phyloP scores from a whole-genome alignment of 352 stramenopile genomes.

The Phytophthora tentaculata region DNA sequence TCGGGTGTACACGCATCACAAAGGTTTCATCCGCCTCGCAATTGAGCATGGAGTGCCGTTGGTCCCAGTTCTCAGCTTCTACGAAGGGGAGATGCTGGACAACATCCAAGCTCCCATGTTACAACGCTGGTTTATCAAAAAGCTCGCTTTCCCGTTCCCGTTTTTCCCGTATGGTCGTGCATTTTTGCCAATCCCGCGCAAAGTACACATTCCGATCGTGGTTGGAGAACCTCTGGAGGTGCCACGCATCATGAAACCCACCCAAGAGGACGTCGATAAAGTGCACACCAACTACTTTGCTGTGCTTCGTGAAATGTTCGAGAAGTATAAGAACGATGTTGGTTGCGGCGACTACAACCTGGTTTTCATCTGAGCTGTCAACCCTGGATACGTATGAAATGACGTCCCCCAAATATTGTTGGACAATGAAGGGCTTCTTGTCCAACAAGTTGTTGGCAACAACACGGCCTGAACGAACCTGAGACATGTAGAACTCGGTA shows the following conservation, averaged over 20 bases:
- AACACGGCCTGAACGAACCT: no score
- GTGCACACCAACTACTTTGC: slow-evolving; percentile 63
- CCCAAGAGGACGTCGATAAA: slow-evolving; percentile 49
- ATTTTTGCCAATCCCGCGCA: slow-evolving; percentile 65
- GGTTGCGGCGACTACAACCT: slow-evolving; percentile 68
- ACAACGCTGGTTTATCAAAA: slow-evolving; percentile 75
- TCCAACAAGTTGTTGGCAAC: no score
- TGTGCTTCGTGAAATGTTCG: slow-evolving; percentile 53
- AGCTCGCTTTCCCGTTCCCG: slow-evolving; percentile 72
- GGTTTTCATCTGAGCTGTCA: slow-evolving; percentile 51
- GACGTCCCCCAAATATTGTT: no score
- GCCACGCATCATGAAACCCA: slow-evolving; percentile 44
- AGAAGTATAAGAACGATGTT: slow-evolving; percentile 68
- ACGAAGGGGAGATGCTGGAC: slow-evolving; percentile 75
- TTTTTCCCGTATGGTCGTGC: slow-evolving; percentile 70
- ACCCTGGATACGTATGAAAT: no score
- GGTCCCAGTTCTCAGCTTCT: slow-evolving; percentile 78
- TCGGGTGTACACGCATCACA: slow-evolving; percentile 71
- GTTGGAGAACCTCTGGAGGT: slow-evolving; percentile 65
- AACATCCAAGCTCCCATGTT: slow-evolving; percentile 65
- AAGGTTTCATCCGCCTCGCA: slow-evolving; percentile 77
- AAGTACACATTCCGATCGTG: slow-evolving; percentile 55
- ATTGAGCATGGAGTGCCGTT: slow-evolving; percentile 70
- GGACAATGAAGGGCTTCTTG: no score
- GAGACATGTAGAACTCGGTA: no score